Conservation (phyloP, 768 basidiomycete genomes). For the Lactarius hatsudake region DNA sequence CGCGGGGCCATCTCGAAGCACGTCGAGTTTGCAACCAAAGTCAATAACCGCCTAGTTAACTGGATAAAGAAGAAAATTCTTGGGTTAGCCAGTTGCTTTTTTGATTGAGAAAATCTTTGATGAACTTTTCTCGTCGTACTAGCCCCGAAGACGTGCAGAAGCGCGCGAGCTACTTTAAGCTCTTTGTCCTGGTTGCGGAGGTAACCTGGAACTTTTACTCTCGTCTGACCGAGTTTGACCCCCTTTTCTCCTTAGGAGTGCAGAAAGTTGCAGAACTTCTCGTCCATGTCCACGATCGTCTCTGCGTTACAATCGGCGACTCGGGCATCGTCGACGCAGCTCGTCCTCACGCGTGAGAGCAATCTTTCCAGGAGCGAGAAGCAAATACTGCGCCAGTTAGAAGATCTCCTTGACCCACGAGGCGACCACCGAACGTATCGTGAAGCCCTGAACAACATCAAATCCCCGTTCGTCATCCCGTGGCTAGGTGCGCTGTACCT, state of each 20-base stretch:
- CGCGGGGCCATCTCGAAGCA: conserved; percentile 33
- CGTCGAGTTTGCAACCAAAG: conserved; percentile 36
- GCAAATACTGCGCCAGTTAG: conserved; percentile 32
- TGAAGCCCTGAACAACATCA: conserved; percentile 33
- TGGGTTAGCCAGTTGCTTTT: conserved; percentile 35
- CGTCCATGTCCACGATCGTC: conserved; percentile 43
- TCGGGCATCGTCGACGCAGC: conserved; percentile 38
- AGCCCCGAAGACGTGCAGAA: conserved; percentile 39
- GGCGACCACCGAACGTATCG: conserved; percentile 41
- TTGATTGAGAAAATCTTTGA: background rate
- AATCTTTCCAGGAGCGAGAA: conserved; percentile 25
- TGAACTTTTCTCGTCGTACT: conserved; percentile 38
- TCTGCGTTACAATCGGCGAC: conserved; percentile 42
- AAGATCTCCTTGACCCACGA: conserved; percentile 34
- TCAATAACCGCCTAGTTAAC: conserved; percentile 39
- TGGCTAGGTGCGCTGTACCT: conserved; percentile 38
- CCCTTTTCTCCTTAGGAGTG: conserved; percentile 39
- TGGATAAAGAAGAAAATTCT: conserved; percentile 28
- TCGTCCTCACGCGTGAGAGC: conserved; percentile 31
- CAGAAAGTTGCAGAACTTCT: conserved; percentile 43
- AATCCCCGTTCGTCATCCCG: conserved; percentile 35
- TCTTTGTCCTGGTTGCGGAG: conserved; percentile 43
- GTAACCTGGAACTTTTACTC: conserved; percentile 32
- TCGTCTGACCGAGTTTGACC: background rate
- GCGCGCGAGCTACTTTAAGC: conserved; percentile 42